phyloP scores from a whole-genome alignment of 345 rosid species.

The Rhodamnia rubescens region DNA sequence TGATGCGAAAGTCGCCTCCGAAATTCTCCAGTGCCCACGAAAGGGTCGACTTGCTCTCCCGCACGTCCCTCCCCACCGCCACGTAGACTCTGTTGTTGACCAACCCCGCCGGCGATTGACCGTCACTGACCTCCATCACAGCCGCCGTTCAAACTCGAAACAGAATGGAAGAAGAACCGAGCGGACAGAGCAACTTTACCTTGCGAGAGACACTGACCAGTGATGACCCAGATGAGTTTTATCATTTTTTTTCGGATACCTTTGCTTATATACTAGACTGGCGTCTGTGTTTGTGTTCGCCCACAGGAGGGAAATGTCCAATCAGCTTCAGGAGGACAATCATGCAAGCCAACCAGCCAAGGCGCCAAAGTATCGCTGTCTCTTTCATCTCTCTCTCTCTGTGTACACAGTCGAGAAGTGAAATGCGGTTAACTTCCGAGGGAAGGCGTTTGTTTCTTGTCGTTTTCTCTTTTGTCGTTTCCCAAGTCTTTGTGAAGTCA shows the following conservation, averaged over 20 bases:
- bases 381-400: neutral
- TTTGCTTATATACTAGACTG: neutral
- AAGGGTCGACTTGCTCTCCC: constrained; percentile 35
- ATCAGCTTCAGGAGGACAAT: neutral
- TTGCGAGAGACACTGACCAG: neutral
- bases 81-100: constrained; percentile 38
- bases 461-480: neutral
- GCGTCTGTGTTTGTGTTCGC: too few species aligned
- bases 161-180: neutral
- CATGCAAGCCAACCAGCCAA: neutral
- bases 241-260: neutral
- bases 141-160: neutral
- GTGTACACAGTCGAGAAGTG: neutral
- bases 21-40: constrained; percentile 43
- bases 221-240: neutral
- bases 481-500: neutral
- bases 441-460: neutral
- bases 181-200: neutral
- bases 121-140: neutral
- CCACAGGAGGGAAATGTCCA: neutral
- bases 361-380: neutral
- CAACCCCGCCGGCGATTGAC: constrained; percentile 11
- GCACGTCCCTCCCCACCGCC: constrained; percentile 44
- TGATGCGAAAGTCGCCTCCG: constrained; percentile 21
- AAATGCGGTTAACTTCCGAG: neutral